Evolutionary conservation across 805 yeast genomes (phyloP).

Genomic region (Komagataella ulmi): DNA sequence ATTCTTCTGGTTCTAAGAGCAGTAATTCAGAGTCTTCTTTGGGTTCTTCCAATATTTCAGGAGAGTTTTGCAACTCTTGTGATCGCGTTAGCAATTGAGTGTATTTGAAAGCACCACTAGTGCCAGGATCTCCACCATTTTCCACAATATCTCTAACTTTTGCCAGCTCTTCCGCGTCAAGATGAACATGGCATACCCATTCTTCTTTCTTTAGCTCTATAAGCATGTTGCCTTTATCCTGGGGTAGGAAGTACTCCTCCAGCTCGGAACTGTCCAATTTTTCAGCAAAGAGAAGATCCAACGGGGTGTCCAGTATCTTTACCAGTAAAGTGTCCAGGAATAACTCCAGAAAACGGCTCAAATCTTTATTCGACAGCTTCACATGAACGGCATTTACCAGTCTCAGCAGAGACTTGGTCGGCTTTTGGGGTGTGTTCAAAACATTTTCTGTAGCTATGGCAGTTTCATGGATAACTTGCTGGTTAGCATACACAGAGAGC

Average conservation of each 20-base stretch:
- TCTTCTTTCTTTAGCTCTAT: background rate
- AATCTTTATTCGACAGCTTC: background rate
- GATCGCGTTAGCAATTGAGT: background rate
- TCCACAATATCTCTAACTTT: background rate
- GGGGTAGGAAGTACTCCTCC: background rate
- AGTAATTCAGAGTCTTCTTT: background rate
- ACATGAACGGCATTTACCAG: background rate
- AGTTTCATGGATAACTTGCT: background rate
- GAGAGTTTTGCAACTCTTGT: background rate
- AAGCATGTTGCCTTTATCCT: background rate
- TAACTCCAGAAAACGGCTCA: background rate
- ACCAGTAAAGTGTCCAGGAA: background rate
- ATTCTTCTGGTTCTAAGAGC: background rate
- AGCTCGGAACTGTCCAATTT: background rate
- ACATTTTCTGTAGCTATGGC: background rate
- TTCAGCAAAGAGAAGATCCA: background rate
- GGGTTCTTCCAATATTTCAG: background rate
- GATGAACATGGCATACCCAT: background rate
- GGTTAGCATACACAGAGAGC: background rate
- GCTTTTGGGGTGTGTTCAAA: background rate
- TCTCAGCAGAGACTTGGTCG: background rate
- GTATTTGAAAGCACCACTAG: background rate
- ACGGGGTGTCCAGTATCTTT: background rate
- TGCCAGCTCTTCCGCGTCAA: background rate
- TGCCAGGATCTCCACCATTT: background rate